phyloP scores from a whole-genome alignment of 768 basidiomycete genomes.

The Sporobolomyces pararoseus region DNA sequence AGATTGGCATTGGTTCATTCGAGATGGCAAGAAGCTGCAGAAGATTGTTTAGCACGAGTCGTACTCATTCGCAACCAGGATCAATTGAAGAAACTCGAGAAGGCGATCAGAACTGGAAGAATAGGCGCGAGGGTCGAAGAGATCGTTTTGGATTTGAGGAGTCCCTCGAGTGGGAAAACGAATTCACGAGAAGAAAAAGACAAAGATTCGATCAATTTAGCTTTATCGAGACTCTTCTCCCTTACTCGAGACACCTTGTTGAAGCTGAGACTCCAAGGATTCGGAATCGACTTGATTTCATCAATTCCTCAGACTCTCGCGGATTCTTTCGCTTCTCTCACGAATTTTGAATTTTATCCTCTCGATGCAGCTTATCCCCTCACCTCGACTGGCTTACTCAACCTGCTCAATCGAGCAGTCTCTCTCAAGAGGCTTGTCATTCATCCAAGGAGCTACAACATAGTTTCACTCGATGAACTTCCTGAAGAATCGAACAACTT shows the following conservation, averaged over 20 bases:
- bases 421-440: not conserved
- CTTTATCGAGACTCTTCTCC: not conserved
- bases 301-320: not conserved
- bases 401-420: not conserved
- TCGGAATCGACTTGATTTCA: slow-evolving; percentile 1
- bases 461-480: not conserved
- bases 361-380: not conserved
- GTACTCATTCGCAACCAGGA: not conserved
- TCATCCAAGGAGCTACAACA: not conserved
- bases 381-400: not conserved
- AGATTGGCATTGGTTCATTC: slow-evolving; percentile 13
- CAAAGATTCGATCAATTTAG: not conserved
- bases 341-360: slow-evolving; percentile 9
- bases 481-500: too few species aligned
- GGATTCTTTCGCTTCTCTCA: not conserved
- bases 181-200: not conserved
- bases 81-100: not conserved
- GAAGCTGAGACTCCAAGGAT: slow-evolving; percentile 9
- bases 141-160: slow-evolving; percentile 21
- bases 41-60: not conserved
- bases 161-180: not conserved
- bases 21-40: slow-evolving; percentile 6
- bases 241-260: not conserved
- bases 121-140: slow-evolving; percentile 12
- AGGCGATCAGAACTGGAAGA: not conserved